Conservation (phyloP, 192 early-diverging fungal genomes). For the Coemansia sp. region DNA sequence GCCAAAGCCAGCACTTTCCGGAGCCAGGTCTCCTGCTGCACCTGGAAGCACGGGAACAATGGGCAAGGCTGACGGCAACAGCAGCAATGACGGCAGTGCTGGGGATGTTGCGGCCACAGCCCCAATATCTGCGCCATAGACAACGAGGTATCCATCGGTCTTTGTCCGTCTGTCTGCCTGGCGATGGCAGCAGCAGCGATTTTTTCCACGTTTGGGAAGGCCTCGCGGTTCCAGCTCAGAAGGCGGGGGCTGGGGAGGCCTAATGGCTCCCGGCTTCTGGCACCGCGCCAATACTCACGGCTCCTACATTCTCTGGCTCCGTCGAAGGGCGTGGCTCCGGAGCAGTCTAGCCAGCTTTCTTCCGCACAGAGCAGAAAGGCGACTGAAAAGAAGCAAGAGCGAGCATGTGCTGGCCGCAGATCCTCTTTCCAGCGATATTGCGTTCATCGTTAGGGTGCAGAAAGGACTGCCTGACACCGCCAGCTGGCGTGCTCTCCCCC, state of each 20-base stretch:
- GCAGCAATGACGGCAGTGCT: conserved; percentile 2
- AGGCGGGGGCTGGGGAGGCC: no score
- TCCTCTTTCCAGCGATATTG: background rate
- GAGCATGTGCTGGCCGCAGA: background rate
- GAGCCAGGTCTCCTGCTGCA: background rate
- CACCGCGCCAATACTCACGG: no score
- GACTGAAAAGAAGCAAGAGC: background rate
- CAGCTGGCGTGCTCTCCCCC: no score
- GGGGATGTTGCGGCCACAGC: background rate
- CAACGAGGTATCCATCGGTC: background rate
- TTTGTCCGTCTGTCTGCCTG: background rate
- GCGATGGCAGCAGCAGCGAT: background rate
- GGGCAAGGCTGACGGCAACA: background rate
- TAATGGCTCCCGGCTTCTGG: no score
- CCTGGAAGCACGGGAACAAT: background rate
- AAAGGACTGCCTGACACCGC: background rate
- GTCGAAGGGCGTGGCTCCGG: no score
- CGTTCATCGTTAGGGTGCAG: background rate
- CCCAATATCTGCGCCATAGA: conserved; percentile 3
- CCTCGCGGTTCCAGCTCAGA: background rate
- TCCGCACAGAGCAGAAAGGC: background rate
- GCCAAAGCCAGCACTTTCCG: background rate
- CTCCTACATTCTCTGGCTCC: no score
- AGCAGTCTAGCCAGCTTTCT: background rate
- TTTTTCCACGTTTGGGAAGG: background rate